Evolutionary conservation across 768 basidiomycete species (phyloP), one percentile per base, ranked within the genome.

Genomic region (Suillus subaureus): DNA sequence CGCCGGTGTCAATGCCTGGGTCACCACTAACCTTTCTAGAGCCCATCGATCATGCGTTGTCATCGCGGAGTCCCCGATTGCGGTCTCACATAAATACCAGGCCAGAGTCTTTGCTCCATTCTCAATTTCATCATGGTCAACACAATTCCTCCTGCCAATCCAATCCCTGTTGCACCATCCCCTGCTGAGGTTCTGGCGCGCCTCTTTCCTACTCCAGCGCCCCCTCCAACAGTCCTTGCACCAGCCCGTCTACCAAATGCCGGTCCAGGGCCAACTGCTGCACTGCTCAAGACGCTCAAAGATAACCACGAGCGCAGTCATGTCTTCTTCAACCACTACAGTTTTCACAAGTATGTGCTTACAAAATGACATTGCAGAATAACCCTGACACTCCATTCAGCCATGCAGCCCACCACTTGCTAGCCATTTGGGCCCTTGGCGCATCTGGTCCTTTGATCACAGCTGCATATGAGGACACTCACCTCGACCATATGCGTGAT

Each of bases 381-480:
- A 21, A 31, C 11, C 18, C 26, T 60, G 6, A 60, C 18, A 18
- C 40, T 23, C 42, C 11, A 39, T 66, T 4, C 60, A 86, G 85
- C 63, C 90, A 91, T 75, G 75, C 83, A 40, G 77, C 84, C 5
- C 89, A 91, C 68, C 86, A 84, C 31, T 68, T 84, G 23, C 73
- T 89, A 31, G 87, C 88, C 7, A 80, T 87, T 3, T 91, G 86
- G 79, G 79, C 81, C 1, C 73, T 92, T 13, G 91, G 90, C 2
- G 89, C 84, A 0, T 75, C 80, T 16, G 74, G 73, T 1, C 67
- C 72, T 13, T 70, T 84, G 47, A 73, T 86, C 2, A 72, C 79
- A 49, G 81, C 78, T 5, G 84, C 81, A 4, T 85, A 83, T 68
- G 67, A 76, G 61, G 67, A 74, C 6, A 76, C 70, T 0, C 81